Evolutionary conservation across 148 eudicot genomes (phyloP).

Genomic region (Diospyros lotus): DNA sequence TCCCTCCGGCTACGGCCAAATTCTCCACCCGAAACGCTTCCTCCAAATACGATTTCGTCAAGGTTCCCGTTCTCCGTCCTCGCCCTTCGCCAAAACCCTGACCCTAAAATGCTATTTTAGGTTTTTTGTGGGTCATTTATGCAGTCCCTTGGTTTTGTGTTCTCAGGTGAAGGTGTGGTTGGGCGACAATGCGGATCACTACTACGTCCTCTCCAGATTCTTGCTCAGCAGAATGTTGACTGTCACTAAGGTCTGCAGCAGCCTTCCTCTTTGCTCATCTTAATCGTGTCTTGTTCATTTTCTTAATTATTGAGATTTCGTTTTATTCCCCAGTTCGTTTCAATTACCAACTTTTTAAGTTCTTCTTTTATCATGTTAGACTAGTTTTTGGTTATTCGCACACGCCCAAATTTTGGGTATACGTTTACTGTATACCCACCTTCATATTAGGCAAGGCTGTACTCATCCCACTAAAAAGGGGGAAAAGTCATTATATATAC

Average conservation of each 20-base stretch:
- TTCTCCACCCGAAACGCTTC: constrained; percentile 76
- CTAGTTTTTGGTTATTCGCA: background rate
- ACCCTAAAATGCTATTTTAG: background rate
- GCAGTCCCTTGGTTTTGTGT: background rate
- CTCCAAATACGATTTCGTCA: constrained; percentile 97
- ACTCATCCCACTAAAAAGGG: too few species aligned
- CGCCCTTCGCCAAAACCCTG: background rate
- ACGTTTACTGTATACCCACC: too few species aligned
- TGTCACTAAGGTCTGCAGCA: constrained; percentile 69
- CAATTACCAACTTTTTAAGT: background rate
- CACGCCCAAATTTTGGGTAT: too few species aligned
- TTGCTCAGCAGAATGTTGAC: constrained; percentile 96
- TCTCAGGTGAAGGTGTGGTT: constrained; percentile 93
- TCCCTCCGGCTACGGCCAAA: constrained; percentile 16
- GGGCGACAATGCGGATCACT: constrained; percentile 98
- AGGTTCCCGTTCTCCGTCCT: constrained; percentile 35
- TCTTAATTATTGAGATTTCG: background rate
- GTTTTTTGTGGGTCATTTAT: background rate
- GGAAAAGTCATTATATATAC: too few species aligned
- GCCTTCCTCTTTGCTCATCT: too few species aligned
- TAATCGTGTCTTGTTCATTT: background rate
- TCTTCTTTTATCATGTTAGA: background rate
- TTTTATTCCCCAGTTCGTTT: background rate
- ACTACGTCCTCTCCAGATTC: constrained; percentile 92
- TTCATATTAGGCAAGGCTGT: too few species aligned